Evolutionary conservation across 2,329 filamentous ascomycete species (phyloP).

Genomic region (Xylariaceae sp.): DNA sequence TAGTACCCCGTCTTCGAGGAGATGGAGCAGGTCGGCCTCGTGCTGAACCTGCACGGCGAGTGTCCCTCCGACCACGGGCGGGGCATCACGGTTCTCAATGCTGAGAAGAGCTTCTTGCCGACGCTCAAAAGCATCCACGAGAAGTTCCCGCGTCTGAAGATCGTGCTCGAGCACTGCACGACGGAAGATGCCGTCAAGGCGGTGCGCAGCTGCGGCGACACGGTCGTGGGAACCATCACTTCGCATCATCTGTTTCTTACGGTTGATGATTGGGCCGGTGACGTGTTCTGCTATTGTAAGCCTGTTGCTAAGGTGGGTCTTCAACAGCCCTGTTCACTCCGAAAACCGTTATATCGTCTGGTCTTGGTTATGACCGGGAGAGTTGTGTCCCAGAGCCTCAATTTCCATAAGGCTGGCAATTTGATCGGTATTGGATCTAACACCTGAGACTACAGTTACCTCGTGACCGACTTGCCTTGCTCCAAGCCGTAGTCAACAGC

Average conservation of each 20-base stretch:
- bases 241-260: conserved; percentile 59
- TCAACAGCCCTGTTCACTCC: not conserved
- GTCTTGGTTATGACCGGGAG: too few relatives aligned
- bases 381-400: too few relatives aligned
- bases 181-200: conserved; percentile 64
- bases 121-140: conserved; percentile 61
- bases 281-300: conserved; percentile 69
- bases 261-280: conserved; percentile 61
- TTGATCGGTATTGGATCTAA: not conserved
- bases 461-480: conserved; percentile 70
- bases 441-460: conserved; percentile 37
- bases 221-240: conserved; percentile 46
- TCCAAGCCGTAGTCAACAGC: conserved; percentile 64
- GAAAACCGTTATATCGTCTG: not conserved
- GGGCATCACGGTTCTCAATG: conserved; percentile 55
- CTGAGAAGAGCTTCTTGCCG: conserved; percentile 67
- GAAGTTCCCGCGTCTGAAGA: conserved; percentile 44
- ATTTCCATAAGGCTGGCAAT: not conserved
- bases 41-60: conserved; percentile 71
- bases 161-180: conserved; percentile 65
- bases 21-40: conserved; percentile 66
- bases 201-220: conserved; percentile 62
- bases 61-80: conserved; percentile 47
- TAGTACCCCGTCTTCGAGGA: conserved; percentile 63
- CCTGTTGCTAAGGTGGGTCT: conserved; percentile 58